Evolutionary conservation across 345 rosid genomes (phyloP).

Genomic region (Cardamine resedifolia): DNA sequence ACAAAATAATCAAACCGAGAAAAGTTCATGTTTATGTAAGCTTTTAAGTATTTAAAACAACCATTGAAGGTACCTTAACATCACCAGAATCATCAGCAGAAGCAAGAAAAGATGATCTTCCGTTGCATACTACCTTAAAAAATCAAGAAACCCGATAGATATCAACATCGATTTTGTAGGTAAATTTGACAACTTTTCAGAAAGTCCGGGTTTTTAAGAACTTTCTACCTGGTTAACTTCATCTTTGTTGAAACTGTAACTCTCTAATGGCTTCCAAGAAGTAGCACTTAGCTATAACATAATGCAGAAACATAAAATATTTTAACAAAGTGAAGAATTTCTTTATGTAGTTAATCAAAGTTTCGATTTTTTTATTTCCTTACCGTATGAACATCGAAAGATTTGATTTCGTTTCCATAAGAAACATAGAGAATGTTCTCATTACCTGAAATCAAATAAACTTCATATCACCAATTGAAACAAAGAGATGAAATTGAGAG

Average conservation of each 20-base stretch:
- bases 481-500: constrained; percentile 12
- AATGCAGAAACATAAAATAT: not conserved
- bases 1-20: constrained; percentile 7
- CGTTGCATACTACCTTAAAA: constrained; percentile 48
- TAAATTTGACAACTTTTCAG: not conserved
- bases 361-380: constrained; percentile 13
- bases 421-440: constrained; percentile 76
- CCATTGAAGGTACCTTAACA: constrained; percentile 55
- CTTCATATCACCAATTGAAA: not conserved
- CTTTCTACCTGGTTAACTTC: constrained; percentile 82
- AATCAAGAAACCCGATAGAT: not conserved
- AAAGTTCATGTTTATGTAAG: not conserved
- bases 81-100: constrained; percentile 83
- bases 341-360: not conserved
- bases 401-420: constrained; percentile 62
- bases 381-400: constrained; percentile 87
- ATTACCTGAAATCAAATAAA: constrained; percentile 48
- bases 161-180: not conserved
- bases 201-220: not conserved
- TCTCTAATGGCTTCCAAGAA: constrained; percentile 62
- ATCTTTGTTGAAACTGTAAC: constrained; percentile 72
- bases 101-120: constrained; percentile 78
- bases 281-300: constrained; percentile 38
- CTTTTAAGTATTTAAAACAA: not conserved
- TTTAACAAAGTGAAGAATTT: not conserved